Evolutionary conservation across 1,284 basidiomycete species (phyloP), one percentile per base, ranked within the genome.

Genomic region (Austroboletus olivaceoglutinosus): DNA sequence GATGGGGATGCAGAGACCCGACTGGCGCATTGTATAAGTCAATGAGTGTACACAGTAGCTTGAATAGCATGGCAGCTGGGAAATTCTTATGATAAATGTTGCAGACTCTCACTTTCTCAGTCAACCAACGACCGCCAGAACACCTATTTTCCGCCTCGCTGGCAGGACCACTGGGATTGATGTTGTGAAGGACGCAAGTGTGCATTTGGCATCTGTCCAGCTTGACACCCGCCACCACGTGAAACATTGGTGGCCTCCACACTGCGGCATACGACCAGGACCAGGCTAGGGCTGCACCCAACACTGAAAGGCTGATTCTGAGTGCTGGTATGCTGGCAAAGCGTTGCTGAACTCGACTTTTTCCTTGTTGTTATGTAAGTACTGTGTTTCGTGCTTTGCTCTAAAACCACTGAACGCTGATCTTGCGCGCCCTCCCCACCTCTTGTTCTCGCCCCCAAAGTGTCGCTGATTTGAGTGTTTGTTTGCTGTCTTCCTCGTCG

Each of bases 311-410:
- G 64, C 44, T 68, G 48, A 60, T 50, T 62, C 61, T 64, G 50
- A 64, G 66, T 66, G 37, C 63, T 65, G 66, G 57, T 68, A 70
- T 67, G 68, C 55, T 67, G 52, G 61, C 56, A 51, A 55, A 48
- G 47, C 55, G 48, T 46, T 54, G 48, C 57, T 67, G 51, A 67
- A 65, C 57, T 52, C 45, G 36, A 48, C 62, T 54, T 43, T 36
- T 15, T 33, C 16, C 31, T 33, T 41, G 41, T 56, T 37, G 70
- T 73, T 72, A 70, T 73, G 69, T 70, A 70, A 73, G 69, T 70
- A 55, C 34, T 56, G 19, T 53, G 49, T 63, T 57, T 68, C 52
- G 50, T 59, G 50, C 49, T 60, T 53, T 7, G 10, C 12, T 18
- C 16, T 16, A 22, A 36, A 16, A 29, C 19, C 13, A 21, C 19